Base-by-base conservation (phyloP, 306 rosid genomes). In the Vigna reflexopilosa region DNA sequence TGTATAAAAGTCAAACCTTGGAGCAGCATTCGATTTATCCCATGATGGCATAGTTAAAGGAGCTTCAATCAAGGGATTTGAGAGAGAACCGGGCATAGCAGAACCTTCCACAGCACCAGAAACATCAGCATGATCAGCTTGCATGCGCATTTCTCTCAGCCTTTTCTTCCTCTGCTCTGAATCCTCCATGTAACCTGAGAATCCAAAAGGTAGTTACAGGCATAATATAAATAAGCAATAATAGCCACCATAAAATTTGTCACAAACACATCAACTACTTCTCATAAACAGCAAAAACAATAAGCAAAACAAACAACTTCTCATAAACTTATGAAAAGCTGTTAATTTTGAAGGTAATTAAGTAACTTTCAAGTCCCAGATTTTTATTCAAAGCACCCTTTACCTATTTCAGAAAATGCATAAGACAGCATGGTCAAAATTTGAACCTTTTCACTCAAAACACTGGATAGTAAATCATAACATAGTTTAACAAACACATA, bases 1-100 rank as follows among this genome's bases (percentile, higher is more conserved):
- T 2, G 99, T 92, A 81, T 95, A 95, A 65, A 72, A 92, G 75
- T 89, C 96, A 84, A 95, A 95, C 85, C 98, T 86, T 12, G 90
- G 87, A 58, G 87, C 51, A 42, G 93, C 68, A 73, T 75, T n/a
- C 19, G 87, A 73, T 65, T 54, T 88, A 77, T 73, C 68, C 13
- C 26, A 68, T 49, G 47, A 55, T 11, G 30, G 72, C 44, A 34
- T 47, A 58, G 83, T 73, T 14, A 86, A 70, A 77, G 88, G 71
- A 73, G 78, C 59, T 70, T 95, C 97, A 32, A 79, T 56, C 77
- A 95, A 58, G 10, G 98, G 98, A 84, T 95, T 95, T 1, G 91
- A 88, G 70, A 94, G 98, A 84, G 67, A 19, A 82, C 78, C 69
- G 2, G 91, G 85, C 20, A 65, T 47, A 34, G 82, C 69, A 36